phyloP scores from a whole-genome alignment of 306 rosid species.

The Sophora flavescens region DNA sequence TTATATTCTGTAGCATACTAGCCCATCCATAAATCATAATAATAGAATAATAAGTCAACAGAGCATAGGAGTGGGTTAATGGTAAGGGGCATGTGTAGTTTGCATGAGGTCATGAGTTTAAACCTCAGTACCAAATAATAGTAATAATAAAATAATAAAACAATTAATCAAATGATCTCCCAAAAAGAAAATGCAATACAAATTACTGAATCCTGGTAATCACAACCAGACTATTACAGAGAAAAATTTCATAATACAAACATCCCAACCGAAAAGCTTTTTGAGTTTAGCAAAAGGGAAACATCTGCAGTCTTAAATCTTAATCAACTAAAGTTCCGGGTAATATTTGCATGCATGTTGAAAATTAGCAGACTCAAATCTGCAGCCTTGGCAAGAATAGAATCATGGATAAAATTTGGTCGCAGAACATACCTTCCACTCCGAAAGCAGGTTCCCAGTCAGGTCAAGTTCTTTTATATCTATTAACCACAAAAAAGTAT shows the following conservation, averaged over 20 bases:
- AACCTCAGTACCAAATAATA: not conserved
- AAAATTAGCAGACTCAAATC: conserved; percentile 26
- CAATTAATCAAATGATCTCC: not conserved
- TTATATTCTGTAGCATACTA: not conserved
- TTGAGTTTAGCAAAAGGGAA: conserved; percentile 18
- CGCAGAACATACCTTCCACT: conserved; percentile 78
- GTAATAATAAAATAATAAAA: not conserved
- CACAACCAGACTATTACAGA: conserved; percentile 17
- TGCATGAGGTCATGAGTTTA: not conserved
- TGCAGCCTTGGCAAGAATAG: conserved; percentile 32
- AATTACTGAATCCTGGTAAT: not conserved
- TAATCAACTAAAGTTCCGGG: not conserved
- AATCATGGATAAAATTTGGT: conserved; percentile 39
- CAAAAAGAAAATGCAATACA: conserved; percentile 6
- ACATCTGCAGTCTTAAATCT: conserved; percentile 3
- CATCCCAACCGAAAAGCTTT: conserved; percentile 10
- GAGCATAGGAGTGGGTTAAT: not conserved
- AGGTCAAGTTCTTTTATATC: conserved; percentile 87
- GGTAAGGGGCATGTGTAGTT: not conserved
- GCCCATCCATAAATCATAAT: not conserved
- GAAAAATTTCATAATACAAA: conserved; percentile 1
- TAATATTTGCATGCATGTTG: conserved; percentile 15
- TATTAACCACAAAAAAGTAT: conserved; percentile 49
- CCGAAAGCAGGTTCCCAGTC: conserved; percentile 87
- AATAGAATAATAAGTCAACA: not conserved